These are phyloP conservation scores for Aureobasidium vineae DNA, from an alignment of 2,329 filamentous ascomycete genomes.

Conservation along the genomic window DNA sequence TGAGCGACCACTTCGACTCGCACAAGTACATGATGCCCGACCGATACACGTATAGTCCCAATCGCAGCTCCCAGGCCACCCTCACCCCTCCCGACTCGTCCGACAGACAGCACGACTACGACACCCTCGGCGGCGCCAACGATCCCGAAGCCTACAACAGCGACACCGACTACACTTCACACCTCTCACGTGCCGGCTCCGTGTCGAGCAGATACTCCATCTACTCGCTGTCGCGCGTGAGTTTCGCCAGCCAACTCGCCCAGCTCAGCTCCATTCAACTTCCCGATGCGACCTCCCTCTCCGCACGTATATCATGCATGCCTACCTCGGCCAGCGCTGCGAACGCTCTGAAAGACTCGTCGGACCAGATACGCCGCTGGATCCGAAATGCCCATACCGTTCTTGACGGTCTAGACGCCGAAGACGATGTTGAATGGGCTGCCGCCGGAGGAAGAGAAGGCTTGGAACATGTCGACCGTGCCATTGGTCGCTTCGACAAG, in stretches of 20 bases:
- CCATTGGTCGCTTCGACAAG: conserved; percentile 80
- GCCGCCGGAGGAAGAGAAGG: conserved; percentile 83
- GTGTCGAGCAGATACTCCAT: conserved; percentile 76
- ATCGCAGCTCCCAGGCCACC: conserved; percentile 30
- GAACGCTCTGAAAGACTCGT: conserved; percentile 77
- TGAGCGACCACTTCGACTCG: conserved; percentile 57
- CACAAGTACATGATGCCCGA: conserved; percentile 74
- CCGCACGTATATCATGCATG: conserved; percentile 79
- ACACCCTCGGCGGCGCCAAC: conserved; percentile 43
- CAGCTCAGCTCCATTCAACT: conserved; percentile 88
- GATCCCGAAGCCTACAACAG: conserved; percentile 49
- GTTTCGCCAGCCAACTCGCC: conserved; percentile 88
- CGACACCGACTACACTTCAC: conserved; percentile 16
- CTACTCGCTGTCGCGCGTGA: conserved; percentile 87
- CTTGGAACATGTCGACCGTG: conserved; percentile 63
- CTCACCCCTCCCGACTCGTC: conserved; percentile 27
- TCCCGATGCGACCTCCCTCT: conserved; percentile 79
- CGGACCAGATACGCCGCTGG: conserved; percentile 91
- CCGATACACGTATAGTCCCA: conserved; percentile 47
- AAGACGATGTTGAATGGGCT: conserved; percentile 97
- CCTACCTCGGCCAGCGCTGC: conserved; percentile 81
- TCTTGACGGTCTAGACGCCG: conserved; percentile 81
- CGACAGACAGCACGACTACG: conserved; percentile 36
- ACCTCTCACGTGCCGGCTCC: conserved; percentile 58
- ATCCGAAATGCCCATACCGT: conserved; percentile 90